A percentile compares a stretch with the other conserved stretches of the same genome.
These are phyloP conservation scores for Penicillium sp. DNA, from an alignment of 2,329 filamentous ascomycete genomes.

Conservation along the genomic window DNA sequence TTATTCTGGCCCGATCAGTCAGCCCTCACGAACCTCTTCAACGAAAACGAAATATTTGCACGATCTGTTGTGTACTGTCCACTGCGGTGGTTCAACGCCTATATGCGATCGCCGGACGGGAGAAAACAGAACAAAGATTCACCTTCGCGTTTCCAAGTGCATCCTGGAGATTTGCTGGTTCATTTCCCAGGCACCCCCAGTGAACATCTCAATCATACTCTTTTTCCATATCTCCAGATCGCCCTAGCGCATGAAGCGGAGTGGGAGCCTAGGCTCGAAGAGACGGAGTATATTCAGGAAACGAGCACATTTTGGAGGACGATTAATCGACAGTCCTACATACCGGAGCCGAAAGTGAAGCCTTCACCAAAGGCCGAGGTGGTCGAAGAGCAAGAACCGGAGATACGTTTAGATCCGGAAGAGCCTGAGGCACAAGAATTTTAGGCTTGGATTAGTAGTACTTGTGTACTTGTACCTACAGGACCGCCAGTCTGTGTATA, in stretches of 20 bases:
- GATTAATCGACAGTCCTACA: background rate
- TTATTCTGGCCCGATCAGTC: constrained; percentile 26
- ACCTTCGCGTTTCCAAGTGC: background rate
- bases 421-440: background rate
- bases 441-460: background rate
- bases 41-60: constrained; percentile 15
- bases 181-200: constrained; percentile 28
- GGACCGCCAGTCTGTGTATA: background rate
- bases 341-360: background rate
- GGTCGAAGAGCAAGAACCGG: background rate
- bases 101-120: constrained; percentile 25
- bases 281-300: background rate
- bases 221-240: background rate
- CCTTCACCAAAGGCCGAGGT: background rate
- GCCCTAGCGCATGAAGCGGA: background rate
- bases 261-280: background rate
- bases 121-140: background rate
- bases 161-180: constrained; percentile 28
- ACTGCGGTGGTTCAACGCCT: constrained; percentile 28
- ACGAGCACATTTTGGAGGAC: background rate
- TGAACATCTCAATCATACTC: background rate
- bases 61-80: background rate
- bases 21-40: constrained; percentile 22
- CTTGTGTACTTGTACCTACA: background rate
- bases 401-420: background rate